Percentiles rank a stretch among this genome's conserved stretches.
phyloP scores from a whole-genome alignment of 2,329 filamentous ascomycete genomes.

The Beauveria medogensis region DNA sequence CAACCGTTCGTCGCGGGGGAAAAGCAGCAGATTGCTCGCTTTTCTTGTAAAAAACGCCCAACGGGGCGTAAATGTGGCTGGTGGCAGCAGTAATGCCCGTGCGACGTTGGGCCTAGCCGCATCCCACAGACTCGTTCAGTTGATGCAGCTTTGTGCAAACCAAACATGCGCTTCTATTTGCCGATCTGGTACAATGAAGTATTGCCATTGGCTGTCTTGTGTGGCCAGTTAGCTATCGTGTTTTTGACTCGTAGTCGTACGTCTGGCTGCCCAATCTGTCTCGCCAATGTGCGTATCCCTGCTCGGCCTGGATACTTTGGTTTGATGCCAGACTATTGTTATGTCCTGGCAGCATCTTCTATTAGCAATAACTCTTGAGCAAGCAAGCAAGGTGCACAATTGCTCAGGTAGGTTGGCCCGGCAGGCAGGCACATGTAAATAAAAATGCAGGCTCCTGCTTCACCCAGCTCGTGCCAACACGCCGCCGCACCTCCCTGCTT shows the following conservation, averaged over 20 bases:
- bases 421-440: constrained; percentile 7
- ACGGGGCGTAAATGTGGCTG: not conserved
- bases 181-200: not conserved
- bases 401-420: not conserved
- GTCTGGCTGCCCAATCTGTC: constrained; percentile 7
- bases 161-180: not conserved
- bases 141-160: no score
- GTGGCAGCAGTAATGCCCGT: not conserved
- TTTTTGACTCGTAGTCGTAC: not conserved
- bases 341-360: not conserved
- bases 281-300: not conserved
- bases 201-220: not conserved
- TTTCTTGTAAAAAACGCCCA: not conserved
- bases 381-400: not conserved
- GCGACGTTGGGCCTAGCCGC: not conserved
- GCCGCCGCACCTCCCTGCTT: constrained; percentile 2
- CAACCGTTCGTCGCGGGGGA: not conserved
- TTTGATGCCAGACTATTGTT: not conserved
- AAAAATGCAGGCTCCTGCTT: constrained; percentile 4
- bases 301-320: no score
- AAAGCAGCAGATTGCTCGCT: not conserved
- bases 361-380: not conserved
- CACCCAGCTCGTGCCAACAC: not conserved
- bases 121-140: not conserved
- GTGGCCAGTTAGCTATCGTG: not conserved